Evolutionary conservation across 805 yeast species (phyloP), one percentile per base, ranked within the genome.

Genomic region (Candida coleopterorum): DNA sequence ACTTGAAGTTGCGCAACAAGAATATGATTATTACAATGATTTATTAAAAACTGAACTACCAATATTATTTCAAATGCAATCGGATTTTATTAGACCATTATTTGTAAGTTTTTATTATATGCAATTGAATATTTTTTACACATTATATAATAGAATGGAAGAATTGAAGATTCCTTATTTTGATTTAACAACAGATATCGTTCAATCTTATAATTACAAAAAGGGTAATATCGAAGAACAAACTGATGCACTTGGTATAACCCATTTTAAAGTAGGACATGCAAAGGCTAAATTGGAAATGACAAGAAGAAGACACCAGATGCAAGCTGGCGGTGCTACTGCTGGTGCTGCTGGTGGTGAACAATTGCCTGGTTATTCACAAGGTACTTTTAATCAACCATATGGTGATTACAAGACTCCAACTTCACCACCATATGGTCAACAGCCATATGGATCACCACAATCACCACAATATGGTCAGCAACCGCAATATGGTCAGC

Each of bases 131-230:
- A 87, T 93, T 40, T 93, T 89, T 62, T 93, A 93, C 72, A 88
- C 96, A 1, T 70, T 93, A 44, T 89, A 85, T 68, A 82, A 75
- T 55, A 77, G 85, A 51, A 85, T 90, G 86, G 96, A 90, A 64
- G 95, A 86, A 56, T 80, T 90, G 85, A 88, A 93, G 66, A 93
- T 93, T 47, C 96, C 97, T 11, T 93, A 93, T 64, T 93, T 93
- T 62, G 95, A 93, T 57, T 70, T 93, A 55, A 70, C 77, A 34
- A 72, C 85, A 30, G 97, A 88, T 56, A 85, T 93, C 44, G 71
- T 84, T 37, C 90, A 85, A 56, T 82, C 89, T 3, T 93, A 81
- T 62, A 61, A 58, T 22, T 70, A 69, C 44, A 93, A 93, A 67
- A 80, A 95, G 58, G 98, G 97, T 27, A 81, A 87, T 48, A 77